Conservation (phyloP, 2,329 filamentous ascomycete species). For the Exophiala calicioides region DNA sequence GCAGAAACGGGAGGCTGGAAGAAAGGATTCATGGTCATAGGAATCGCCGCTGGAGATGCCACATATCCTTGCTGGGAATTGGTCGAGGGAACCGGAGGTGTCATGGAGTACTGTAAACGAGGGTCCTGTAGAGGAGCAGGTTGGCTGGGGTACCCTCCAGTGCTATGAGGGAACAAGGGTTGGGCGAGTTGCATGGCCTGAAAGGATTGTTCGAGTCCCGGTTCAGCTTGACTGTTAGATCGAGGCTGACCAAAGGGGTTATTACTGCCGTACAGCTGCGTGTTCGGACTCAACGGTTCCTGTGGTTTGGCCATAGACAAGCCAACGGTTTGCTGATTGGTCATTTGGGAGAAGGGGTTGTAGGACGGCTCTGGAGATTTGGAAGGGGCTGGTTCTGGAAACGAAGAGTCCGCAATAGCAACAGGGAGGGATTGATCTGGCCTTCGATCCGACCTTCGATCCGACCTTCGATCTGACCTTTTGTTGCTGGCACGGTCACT, state of each 20-base stretch:
- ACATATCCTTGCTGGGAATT: constrained; percentile 36
- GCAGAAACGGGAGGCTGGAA: constrained; percentile 38
- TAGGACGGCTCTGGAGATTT: constrained; percentile 20
- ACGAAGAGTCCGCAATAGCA: constrained; percentile 2
- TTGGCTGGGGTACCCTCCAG: constrained; percentile 59
- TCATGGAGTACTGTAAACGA: constrained; percentile 45
- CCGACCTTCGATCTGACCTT: not conserved
- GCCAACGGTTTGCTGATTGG: constrained; percentile 23
- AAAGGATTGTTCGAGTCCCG: constrained; percentile 69
- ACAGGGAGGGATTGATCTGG: too few species aligned
- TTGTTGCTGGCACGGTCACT: constrained; percentile 33
- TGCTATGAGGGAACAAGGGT: constrained; percentile 73
- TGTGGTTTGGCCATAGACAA: constrained; percentile 32
- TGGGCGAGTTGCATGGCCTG: constrained; percentile 72
- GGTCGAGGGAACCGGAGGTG: constrained; percentile 38
- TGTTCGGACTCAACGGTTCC: constrained; percentile 13
- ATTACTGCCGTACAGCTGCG: constrained; percentile 26
- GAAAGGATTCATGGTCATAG: constrained; percentile 44
- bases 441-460: not conserved
- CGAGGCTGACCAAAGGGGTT: constrained; percentile 37
- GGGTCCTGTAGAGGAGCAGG: constrained; percentile 43
- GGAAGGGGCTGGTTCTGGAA: constrained; percentile 5
- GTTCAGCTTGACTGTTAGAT: constrained; percentile 32
- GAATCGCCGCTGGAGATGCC: constrained; percentile 26
- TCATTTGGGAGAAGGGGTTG: constrained; percentile 22